Evolutionary conservation across 768 basidiomycete species (phyloP), one percentile per base, ranked within the genome.

Genomic region (Hygrophoropsis aurantiaca): DNA sequence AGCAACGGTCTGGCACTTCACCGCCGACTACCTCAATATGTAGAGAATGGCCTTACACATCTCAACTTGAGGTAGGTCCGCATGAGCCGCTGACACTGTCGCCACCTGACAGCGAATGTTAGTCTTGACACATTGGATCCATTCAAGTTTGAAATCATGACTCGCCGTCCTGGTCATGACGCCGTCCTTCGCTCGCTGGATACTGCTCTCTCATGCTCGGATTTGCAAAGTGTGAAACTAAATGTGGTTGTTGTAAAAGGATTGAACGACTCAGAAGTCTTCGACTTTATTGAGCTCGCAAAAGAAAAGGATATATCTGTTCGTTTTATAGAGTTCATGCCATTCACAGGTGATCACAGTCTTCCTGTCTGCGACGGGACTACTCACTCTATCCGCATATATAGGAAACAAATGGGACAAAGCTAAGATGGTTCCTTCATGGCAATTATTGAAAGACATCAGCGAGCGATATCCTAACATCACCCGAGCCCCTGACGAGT

Each of bases 281-380:
- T 82, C 2, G 84, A 87, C 47, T 94, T 94, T 59, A 81, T 91
- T 33, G 80, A 85, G 56, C 70, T 94, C 67, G 89, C 87, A 4
- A 80, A 77, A 55, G 68, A 85, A 37, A 72, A 72, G 37, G 64
- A 69, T 2, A 65, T 92, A 20, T 87, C 81, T 32, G 81, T 93
- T 33, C 80, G 93, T 30, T 92, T 94, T 64, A 94, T 94, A 48
- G 91, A 94, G 65, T 94, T 89, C 60, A 94, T 95, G 93, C 90
- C 92, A 10, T 95, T 95, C 63, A 86, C 83, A 55, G 92, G 87
- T 87, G 53, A 52, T 65, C 58, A 18, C 41, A 32, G 3, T 48
- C 30, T 37, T 32, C 18, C 27, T 13, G 13, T 30, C 27, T 7
- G 27, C 13, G 27, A 16, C 35, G 3, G 35, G 34, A 35, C 26